A percentile compares a stretch with the other conserved stretches of the same genome.
phyloP scores from a whole-genome alignment of 805 yeast species.

The Wickerhamiella qilinensis region DNA sequence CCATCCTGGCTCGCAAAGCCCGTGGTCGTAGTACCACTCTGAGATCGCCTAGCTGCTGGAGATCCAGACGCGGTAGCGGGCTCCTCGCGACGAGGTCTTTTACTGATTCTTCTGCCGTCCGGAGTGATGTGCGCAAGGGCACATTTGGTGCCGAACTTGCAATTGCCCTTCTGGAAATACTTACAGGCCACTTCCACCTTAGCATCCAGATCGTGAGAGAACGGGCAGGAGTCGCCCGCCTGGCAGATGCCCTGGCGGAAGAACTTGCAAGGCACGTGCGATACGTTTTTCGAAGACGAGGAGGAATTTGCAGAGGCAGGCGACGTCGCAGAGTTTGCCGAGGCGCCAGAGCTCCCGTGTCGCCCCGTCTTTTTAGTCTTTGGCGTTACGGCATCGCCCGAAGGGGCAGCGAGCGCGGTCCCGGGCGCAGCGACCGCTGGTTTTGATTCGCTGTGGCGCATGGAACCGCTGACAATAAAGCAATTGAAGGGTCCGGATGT shows the following conservation, averaged over 20 bases:
- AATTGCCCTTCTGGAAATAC: constrained; percentile 90
- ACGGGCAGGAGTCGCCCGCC: constrained; percentile 86
- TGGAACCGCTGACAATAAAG: background rate
- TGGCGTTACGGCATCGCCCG: background rate
- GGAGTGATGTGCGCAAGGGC: constrained; percentile 85
- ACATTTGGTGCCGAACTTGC: constrained; percentile 88
- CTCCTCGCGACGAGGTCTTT: background rate
- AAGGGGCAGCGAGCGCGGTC: background rate
- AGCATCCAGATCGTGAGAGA: constrained; percentile 46
- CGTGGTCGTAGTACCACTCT: too few relatives aligned
- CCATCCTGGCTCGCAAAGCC: too few relatives aligned
- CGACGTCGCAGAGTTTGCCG: background rate
- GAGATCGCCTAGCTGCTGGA: background rate
- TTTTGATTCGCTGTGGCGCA: background rate
- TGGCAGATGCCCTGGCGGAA: constrained; percentile 86
- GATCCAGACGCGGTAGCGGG: too few relatives aligned
- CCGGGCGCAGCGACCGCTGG: background rate
- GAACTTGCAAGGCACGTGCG: constrained; percentile 95
- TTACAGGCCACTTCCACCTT: constrained; percentile 54
- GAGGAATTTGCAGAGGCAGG: background rate
- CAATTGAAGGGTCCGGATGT: background rate
- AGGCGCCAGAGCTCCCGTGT: background rate
- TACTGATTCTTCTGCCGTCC: constrained; percentile 57
- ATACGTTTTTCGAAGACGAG: constrained; percentile 32
- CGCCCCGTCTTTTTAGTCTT: background rate